These are phyloP conservation scores for Blastobotrys chiropterorum DNA, from an alignment of 805 yeast species.

Conservation along the genomic window DNA sequence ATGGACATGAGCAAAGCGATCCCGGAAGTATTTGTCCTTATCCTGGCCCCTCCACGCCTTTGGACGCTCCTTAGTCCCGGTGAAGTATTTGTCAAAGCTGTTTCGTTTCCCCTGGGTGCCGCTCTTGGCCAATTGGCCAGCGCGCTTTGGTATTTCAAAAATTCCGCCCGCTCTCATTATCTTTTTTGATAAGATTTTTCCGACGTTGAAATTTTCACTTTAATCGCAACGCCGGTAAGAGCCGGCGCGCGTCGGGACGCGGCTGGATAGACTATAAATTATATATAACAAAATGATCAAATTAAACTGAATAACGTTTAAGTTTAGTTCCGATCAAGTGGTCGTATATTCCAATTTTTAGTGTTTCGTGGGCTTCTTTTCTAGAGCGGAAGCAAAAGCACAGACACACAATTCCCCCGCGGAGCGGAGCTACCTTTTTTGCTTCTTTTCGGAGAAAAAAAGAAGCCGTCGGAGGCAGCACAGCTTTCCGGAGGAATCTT, in stretches of 20 bases:
- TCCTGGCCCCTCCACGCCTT: slow-evolving; percentile 71
- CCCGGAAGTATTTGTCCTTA: slow-evolving; percentile 56
- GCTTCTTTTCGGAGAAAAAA: background rate
- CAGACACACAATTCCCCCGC: background rate
- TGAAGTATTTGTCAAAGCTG: slow-evolving; percentile 41
- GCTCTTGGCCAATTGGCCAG: background rate
- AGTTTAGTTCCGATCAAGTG: no score
- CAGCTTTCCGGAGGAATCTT: no score
- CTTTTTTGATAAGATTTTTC: background rate
- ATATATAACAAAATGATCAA: no score
- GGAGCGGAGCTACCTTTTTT: background rate
- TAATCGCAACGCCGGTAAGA: no score
- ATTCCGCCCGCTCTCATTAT: background rate
- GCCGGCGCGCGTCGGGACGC: no score
- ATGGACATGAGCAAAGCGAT: slow-evolving; percentile 62
- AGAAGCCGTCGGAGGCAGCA: background rate
- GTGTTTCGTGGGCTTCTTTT: background rate
- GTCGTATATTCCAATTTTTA: background rate
- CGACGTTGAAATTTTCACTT: background rate
- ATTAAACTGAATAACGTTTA: no score
- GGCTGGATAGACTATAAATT: no score
- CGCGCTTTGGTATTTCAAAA: background rate
- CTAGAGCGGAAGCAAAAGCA: background rate
- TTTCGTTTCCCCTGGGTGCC: background rate
- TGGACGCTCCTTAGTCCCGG: slow-evolving; percentile 26